Base-by-base conservation (phyloP, 345 rosid genomes). In the Excoecaria cochinchinensis region DNA sequence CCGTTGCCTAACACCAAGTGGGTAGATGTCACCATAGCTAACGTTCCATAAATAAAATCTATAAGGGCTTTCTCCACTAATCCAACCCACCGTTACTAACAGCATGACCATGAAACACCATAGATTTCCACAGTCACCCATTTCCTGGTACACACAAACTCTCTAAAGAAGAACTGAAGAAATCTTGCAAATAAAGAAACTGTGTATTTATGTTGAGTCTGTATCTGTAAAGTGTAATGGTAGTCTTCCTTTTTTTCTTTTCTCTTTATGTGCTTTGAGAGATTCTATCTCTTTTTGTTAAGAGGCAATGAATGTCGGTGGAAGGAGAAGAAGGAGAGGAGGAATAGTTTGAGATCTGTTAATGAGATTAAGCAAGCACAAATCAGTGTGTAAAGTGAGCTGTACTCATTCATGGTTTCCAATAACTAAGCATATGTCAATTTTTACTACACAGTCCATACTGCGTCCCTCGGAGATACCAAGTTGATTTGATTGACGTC, bases 1-100 rank as follows among this genome's bases (percentile, higher is more conserved):
- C 91, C 85, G 87, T 80, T 87, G 90, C 72, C 81, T 87, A 3
- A 83, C 89, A 48, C 92, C 94, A 71, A 88, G 94, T 55, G 94
- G 94, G 62, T 84, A 85, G 68, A 90, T 88, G 71, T 88, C 86
- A 50, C 91, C 94, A 76, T 88, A 88, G 3, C 90, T 87, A 19
- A 87, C 83, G 81, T 90, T 90, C 94, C 94, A 90, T 4, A 84
- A 73, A 70, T 82, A 88, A 73, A 88, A 87, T 70, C 89, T 90
- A 36, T 90, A 90, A 31, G 94, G 86, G 76, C 85, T 88, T 69
- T 88, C 94, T 44, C 87, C 94, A 68, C n/a, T 79, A 25, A 60
- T 46, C 79, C 78, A 79, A 48, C 52, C 72, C 72, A 75, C 72
- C 4, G 82, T 48, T 47, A 65, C 72, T 17, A 82, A 7, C 40